A percentile compares a stretch with the other conserved stretches of the same genome.
Evolutionary conservation across 345 rosid genomes (phyloP).

Genomic region (Populus tremula): DNA sequence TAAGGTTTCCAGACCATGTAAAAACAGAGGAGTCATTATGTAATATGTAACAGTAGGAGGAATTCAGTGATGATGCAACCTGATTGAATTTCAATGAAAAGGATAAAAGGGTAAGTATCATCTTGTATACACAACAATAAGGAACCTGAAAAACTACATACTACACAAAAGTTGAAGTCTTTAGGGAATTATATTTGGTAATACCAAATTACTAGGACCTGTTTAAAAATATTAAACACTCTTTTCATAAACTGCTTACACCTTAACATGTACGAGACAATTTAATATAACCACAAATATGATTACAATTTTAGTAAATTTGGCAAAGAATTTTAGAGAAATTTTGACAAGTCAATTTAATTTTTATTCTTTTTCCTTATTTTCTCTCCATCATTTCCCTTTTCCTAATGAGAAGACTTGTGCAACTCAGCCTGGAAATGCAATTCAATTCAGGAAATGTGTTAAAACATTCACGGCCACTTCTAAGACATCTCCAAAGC

Average conservation of each 20-base stretch:
- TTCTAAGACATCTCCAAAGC: background rate
- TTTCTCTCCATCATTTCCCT: no score
- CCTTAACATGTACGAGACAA: no score
- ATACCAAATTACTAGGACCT: background rate
- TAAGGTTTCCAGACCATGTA: slow-evolving; percentile 89
- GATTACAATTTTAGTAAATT: no score
- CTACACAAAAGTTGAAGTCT: background rate
- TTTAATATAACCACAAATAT: no score
- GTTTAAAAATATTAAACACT: background rate
- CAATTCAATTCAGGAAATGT: no score
- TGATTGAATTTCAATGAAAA: slow-evolving; percentile 33
- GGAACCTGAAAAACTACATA: background rate
- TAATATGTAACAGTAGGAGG: slow-evolving; percentile 88
- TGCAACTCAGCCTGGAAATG: no score
- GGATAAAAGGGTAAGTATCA: slow-evolving; percentile 5
- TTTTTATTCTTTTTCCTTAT: no score
- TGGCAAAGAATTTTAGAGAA: no score
- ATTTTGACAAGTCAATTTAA: no score
- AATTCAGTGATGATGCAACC: slow-evolving; percentile 85
- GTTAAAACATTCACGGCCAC: background rate
- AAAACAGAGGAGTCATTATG: slow-evolving; percentile 72
- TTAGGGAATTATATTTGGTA: background rate
- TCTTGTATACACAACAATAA: background rate
- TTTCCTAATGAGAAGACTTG: no score
- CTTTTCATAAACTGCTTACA: no score